Evolutionary conservation across 2,329 filamentous ascomycete species (phyloP), one percentile per base, ranked within the genome.

Genomic region (Chaetomium olivaceum): DNA sequence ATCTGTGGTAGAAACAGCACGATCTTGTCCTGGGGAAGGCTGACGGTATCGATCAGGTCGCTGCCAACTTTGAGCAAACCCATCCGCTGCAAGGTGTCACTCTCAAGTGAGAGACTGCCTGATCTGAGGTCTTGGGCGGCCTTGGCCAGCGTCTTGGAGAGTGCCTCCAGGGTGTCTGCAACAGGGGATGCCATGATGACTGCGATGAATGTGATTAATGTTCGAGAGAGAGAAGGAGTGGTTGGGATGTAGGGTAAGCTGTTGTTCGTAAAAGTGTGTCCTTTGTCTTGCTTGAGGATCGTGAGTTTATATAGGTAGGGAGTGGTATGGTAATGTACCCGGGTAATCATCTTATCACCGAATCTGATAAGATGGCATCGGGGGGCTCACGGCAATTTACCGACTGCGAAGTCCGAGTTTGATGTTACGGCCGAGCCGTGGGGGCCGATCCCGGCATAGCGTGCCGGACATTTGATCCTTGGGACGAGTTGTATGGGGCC

Each of bases 11-110:
- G 52, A 36, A 39, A 56, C 33, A 69, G 31, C n/a, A 67, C 27
- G 46, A 68, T 51, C n/a, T 60, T 36, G 36, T 72, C 70, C 2
- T 46, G 36, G 50, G 71, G 70, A 29, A 63, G 61, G 54, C 62
- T 63, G 19, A 69, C 33, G 0, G 63, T 55, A 14, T 61, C 43
- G 16, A 69, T 51, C 7, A 68, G 25, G 4, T 58, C 64, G 9
- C 50, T 58, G 58, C 62, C 64, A 9, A 63, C 58, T 11, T n/a
- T 36, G 19, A 71, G 19, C 33, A 69, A 31, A 21, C 31, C 43
- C 52, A 52, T 39, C 23, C 63, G 39, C 21, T 57, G 39, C 9
- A n/a, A 9, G 16, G 11, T 52, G 52, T 61, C 58, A 16, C 4
- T 54, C 52, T 58, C 63, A 1, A 61, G 16, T 2, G 62, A 60